These are phyloP conservation scores for Phytophthora colocasiae DNA, from an alignment of 352 stramenopile species.

Conservation along the genomic window DNA sequence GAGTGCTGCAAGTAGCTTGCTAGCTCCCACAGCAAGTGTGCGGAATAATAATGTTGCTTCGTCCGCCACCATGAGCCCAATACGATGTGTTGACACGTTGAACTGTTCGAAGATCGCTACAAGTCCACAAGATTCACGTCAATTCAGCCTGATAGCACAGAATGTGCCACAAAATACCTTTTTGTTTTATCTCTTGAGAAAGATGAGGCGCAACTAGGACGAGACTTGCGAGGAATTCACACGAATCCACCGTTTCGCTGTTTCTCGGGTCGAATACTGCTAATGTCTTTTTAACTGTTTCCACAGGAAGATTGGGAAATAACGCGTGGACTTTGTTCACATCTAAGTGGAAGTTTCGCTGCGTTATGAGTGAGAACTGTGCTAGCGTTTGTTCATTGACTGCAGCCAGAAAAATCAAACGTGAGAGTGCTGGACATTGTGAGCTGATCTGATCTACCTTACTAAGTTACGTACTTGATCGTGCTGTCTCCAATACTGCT, in stretches of 20 bases:
- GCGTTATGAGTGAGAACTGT: conserved; percentile 11
- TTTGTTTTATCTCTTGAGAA: conserved; percentile 25
- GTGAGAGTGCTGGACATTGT: background rate
- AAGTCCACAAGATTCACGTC: background rate
- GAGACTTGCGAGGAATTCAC: conserved; percentile 31
- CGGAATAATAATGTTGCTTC: conserved; percentile 44
- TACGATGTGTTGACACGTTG: conserved; percentile 40
- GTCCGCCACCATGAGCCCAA: conserved; percentile 36
- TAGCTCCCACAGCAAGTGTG: conserved; percentile 14
- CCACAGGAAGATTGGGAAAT: conserved; percentile 5
- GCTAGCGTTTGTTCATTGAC: conserved; percentile 19
- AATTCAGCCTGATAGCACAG: background rate
- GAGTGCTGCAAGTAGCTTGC: conserved; percentile 19
- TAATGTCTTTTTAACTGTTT: conserved; percentile 18
- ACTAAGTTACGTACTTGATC: conserved; percentile 20
- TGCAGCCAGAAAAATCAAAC: conserved; percentile 1
- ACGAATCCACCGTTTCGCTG: conserved; percentile 22
- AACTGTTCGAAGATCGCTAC: conserved; percentile 44
- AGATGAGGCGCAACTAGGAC: conserved; percentile 29
- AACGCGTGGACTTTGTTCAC: conserved; percentile 8
- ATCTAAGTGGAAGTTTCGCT: conserved; percentile 22
- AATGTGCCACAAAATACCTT: conserved; percentile 9
- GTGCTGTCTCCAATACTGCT: conserved; percentile 15
- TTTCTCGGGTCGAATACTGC: conserved; percentile 23
- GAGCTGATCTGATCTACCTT: background rate